Evolutionary conservation across 129 eudicot genomes (phyloP).

Genomic region (Glebionis coronaria): DNA sequence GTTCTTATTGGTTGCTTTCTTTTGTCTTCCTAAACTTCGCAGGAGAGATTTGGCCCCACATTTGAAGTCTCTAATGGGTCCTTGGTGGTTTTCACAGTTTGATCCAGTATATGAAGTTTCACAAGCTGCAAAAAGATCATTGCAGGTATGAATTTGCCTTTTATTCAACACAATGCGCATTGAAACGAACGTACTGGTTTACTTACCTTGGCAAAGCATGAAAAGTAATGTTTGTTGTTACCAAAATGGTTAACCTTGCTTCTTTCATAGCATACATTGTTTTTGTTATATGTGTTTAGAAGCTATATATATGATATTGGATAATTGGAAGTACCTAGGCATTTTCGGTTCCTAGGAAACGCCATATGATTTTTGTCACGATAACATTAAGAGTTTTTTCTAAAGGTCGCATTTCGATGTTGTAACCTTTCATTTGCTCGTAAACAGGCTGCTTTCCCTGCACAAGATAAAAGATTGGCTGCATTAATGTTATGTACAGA

Average conservation of each 20-base stretch:
- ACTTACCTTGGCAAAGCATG: slow-evolving; percentile 3
- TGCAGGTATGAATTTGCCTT: slow-evolving; percentile 56
- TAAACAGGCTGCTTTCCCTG: slow-evolving; percentile 78
- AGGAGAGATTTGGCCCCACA: slow-evolving; percentile 95
- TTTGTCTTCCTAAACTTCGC: slow-evolving; percentile 18
- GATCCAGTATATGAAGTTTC: slow-evolving; percentile 88
- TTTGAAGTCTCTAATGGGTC: slow-evolving; percentile 90
- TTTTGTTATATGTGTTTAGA: too few relatives aligned
- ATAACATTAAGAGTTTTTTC: slow-evolving; percentile 1
- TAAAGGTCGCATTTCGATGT: slow-evolving; percentile 1
- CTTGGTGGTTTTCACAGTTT: slow-evolving; percentile 99
- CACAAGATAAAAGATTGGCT: slow-evolving; percentile 81
- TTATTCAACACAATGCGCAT: slow-evolving; percentile 10
- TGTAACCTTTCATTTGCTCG: slow-evolving; percentile 16
- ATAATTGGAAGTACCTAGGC: too few relatives aligned
- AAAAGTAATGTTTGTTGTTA: slow-evolving; percentile 1
- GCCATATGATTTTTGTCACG: background rate
- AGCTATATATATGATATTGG: too few relatives aligned
- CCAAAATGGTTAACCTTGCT: background rate
- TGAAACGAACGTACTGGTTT: background rate
- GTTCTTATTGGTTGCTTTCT: slow-evolving; percentile 11
- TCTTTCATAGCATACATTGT: background rate
- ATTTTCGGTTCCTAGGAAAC: background rate
- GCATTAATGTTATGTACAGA: slow-evolving; percentile 72
- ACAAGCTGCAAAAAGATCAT: slow-evolving; percentile 88